phyloP scores from a whole-genome alignment of 2,329 filamentous ascomycete genomes.

The Nothopassalora personata region DNA sequence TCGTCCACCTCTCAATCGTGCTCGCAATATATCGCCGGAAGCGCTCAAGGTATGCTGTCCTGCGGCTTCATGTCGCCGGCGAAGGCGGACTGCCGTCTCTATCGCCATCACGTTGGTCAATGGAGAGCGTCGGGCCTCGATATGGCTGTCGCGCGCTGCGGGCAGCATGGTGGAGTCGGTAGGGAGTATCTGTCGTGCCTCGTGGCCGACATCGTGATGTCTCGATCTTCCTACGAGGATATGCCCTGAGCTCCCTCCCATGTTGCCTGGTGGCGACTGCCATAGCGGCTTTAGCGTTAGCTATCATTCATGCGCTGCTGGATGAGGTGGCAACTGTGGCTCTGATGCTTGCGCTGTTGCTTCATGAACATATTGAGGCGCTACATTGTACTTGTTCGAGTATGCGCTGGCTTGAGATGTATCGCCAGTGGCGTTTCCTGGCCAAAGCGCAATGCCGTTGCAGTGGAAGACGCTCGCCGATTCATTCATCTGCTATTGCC shows the following conservation, averaged over 20 bases:
- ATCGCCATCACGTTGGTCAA: not conserved
- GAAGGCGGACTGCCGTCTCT: not conserved
- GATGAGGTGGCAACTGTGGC: not conserved
- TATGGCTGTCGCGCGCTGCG: not conserved
- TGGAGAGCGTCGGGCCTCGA: not conserved
- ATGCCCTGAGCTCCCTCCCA: not conserved
- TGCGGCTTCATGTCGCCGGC: not conserved
- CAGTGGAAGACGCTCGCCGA: not conserved
- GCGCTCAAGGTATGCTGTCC: not conserved
- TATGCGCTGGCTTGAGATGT: not conserved
- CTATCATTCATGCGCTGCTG: not conserved
- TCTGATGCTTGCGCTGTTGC: not conserved
- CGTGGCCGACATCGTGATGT: not conserved
- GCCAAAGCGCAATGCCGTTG: not conserved
- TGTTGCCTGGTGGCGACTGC: not conserved
- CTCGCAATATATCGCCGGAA: not conserved
- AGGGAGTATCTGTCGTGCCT: not conserved
- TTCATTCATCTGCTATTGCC: not conserved
- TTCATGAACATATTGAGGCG: not conserved
- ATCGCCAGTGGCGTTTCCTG: not conserved
- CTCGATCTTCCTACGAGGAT: not conserved
- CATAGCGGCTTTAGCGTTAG: not conserved
- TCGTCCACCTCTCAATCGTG: not conserved
- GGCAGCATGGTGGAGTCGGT: not conserved
- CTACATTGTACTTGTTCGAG: not conserved